Evolutionary conservation across 495 filamentous ascomycete species (phyloP).

Genomic region (Aspergillus nanangensis): DNA sequence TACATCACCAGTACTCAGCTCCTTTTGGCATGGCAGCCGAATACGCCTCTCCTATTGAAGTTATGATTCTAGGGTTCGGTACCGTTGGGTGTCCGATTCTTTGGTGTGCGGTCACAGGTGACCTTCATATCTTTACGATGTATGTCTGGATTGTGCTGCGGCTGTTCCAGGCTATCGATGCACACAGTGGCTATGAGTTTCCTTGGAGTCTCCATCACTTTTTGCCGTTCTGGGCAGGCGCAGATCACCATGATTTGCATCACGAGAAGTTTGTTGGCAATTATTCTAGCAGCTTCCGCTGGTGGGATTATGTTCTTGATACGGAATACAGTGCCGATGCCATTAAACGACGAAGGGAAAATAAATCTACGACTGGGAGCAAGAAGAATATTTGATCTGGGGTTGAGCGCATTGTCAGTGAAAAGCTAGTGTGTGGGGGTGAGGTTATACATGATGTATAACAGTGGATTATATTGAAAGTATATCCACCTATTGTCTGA

Average conservation of each 20-base stretch:
- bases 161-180: constrained; percentile 96
- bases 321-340: constrained; percentile 91
- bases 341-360: constrained; percentile 75
- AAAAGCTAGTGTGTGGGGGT: too few relatives aligned
- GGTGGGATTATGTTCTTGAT: constrained; percentile 95
- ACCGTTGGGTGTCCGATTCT: constrained; percentile 79
- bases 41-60: constrained; percentile 96
- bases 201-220: constrained; percentile 94
- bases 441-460: too few relatives aligned
- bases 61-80: constrained; percentile 94
- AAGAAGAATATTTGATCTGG: too few relatives aligned
- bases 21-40: constrained; percentile 96
- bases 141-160: constrained; percentile 93
- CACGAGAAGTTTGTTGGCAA: constrained; percentile 98
- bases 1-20: constrained; percentile 97
- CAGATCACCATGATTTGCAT: constrained; percentile 92
- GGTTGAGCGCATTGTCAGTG: too few relatives aligned
- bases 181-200: constrained; percentile 96
- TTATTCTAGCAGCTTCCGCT: constrained; percentile 95
- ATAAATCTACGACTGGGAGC: too few relatives aligned
- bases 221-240: constrained; percentile 96
- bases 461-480: too few relatives aligned
- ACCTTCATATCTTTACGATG: constrained; percentile 95
- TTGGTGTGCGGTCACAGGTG: constrained; percentile 76
- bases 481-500: too few relatives aligned